Evolutionary conservation across 2,329 filamentous ascomycete species (phyloP), one percentile per base, ranked within the genome.

Genomic region (Chalara sp.): DNA sequence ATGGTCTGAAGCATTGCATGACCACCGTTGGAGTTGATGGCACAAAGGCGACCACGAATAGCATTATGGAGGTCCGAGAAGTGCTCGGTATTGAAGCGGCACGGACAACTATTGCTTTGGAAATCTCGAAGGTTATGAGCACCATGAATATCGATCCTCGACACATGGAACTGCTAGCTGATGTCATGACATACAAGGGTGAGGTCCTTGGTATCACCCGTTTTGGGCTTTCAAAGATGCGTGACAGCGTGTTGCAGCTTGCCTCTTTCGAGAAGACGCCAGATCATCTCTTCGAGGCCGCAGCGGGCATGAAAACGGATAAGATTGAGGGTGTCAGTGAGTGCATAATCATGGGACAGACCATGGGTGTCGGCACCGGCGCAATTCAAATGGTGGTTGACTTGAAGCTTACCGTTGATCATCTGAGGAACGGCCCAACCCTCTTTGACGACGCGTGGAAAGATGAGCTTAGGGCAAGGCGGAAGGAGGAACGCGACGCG

Each of bases 141-240:
- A 83, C 86, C 66, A 96, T 99, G 90, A 84, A 82, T 68, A 97
- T 99, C 63, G 93, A 99, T 70, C 92, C 91, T 43, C 87, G 93
- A 50, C 93, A 99, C 72, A 97, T 99, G 90, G 87, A 96, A 67
- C 79, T 99, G 13, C 81, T 99, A 1, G 92, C 93, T 8, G 93
- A 99, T 64, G 91, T 96, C 49, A 99, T 99, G 93, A 97, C 93
- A 1, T 97, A 92, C 78, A 97, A 96, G 73, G 93, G 93, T 47
- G 92, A 97, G 60, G 88, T 99, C 0, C 79, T 96, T 13, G 93
- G 93, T 47, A 99, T 99, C 66, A 99, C 93, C 2, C 86, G 93
- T 32, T 97, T 97, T 68, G 93, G 93, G 47, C 76, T 99, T 30
- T 87, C 90, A 51, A 99, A 97, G 76, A 97, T 96, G 86, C 80